Base-by-base conservation (phyloP, 768 basidiomycete species). In the Pleurotus salmoneostramineus region DNA sequence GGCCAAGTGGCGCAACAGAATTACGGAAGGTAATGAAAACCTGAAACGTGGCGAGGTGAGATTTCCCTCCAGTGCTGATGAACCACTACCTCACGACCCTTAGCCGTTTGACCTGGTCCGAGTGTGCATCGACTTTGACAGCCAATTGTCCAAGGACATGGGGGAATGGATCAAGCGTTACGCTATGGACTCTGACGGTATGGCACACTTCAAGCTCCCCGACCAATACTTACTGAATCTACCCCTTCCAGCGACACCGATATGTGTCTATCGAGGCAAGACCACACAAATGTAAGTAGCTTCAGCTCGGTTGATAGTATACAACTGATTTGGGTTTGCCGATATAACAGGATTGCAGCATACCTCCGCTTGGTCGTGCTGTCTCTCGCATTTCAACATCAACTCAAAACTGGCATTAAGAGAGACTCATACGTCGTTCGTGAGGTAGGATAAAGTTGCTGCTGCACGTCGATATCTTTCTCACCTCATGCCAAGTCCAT, bases 341-440 rank as follows among this genome's bases (percentile, higher is more conserved):
- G 14, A 17, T 52, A 50, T 21, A 44, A 45, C 44, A 84, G 82
- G 74, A 78, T 81, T 45, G 72, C 76, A 4, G 76, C 81, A 15
- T 85, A 84, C 62, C 70, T 83, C 14, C 79, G 82, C 37, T 67
- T 87, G 37, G 83, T 83, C 33, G 80, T 85, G 10, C 77, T 83
- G 47, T 76, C 82, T 10, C 73, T 74, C 45, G 83, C 78, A 0
- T 83, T 87, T 63, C 81, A 84, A 62, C 71, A 78, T 47, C 73
- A 72, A 44, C 69, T 71, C 45, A 75, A 74, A 61, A 63, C 69
- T 50, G 71, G 77, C 17, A 61, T 81, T 15, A 68, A 71, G 1
- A 72, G 69, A 4, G 72, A 77, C 44, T 80, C 76, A 7, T 71
- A 74, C 40, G 69, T 83, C 35, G 67, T 83, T 44, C 63, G 68